Percentiles rank a stretch among this genome's conserved stretches.
phyloP scores from a whole-genome alignment of 1,284 basidiomycete genomes.

The Peniophora sp. region DNA sequence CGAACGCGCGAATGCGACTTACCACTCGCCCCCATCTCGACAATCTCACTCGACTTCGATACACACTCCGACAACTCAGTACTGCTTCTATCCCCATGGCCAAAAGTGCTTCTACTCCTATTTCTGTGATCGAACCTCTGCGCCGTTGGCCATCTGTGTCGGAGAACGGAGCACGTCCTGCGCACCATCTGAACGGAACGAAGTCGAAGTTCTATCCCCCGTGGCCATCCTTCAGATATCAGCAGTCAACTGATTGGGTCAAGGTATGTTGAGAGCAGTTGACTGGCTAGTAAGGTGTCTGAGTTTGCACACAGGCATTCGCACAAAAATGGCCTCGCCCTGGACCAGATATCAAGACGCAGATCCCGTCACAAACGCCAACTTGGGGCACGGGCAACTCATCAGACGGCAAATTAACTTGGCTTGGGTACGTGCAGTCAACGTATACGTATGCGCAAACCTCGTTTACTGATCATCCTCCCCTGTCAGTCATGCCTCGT shows the following conservation, averaged over 20 bases:
- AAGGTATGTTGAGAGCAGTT: background rate
- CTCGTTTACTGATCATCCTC: background rate
- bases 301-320: background rate
- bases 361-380: slow-evolving; percentile 16
- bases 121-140: slow-evolving; percentile 8
- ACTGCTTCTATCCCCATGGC: background rate
- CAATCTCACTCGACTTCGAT: background rate
- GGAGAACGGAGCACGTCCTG: slow-evolving; percentile 10
- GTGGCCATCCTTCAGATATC: slow-evolving; percentile 19
- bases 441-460: background rate
- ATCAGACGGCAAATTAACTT: slow-evolving; percentile 41
- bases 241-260: background rate
- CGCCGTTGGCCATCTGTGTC: slow-evolving; percentile 8
- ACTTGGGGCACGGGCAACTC: slow-evolving; percentile 16
- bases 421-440: slow-evolving; percentile 39
- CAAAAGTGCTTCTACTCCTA: background rate
- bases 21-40: background rate
- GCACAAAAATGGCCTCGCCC: background rate
- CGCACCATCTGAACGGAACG: slow-evolving; percentile 16
- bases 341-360: slow-evolving; percentile 10
- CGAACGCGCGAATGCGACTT: too few species aligned
- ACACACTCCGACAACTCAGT: background rate
- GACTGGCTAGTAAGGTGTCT: too few species aligned
- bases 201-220: slow-evolving; percentile 20
- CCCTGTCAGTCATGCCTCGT: slow-evolving; percentile 49